phyloP scores from a whole-genome alignment of 257 asterid genomes.

The Solanum chiquidenum region DNA sequence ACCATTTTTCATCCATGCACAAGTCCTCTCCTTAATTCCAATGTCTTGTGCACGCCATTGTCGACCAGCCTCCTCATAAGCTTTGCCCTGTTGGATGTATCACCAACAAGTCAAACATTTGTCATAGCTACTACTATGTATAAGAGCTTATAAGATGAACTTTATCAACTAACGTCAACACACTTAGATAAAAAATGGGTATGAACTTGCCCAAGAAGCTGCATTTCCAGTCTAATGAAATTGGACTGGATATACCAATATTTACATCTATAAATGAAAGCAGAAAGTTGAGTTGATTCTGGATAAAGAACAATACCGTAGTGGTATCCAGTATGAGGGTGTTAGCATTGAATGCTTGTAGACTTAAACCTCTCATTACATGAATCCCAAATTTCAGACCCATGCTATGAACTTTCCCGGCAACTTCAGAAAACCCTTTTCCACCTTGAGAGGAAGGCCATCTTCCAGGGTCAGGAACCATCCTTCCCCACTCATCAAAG shows the following conservation, averaged over 20 bases:
- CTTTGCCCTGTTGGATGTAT: slow-evolving; percentile 43
- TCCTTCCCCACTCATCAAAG: slow-evolving; percentile 93
- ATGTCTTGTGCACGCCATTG: slow-evolving; percentile 69
- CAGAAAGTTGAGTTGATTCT: neutral
- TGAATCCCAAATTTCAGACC: slow-evolving; percentile 96
- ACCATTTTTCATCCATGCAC: slow-evolving; percentile 85
- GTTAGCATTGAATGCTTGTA: slow-evolving; percentile 75
- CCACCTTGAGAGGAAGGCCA: slow-evolving; percentile 93
- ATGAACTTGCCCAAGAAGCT: neutral
- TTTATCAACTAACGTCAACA: neutral
- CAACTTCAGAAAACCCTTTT: slow-evolving; percentile 60
- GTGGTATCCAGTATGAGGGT: slow-evolving; percentile 61
- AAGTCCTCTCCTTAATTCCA: slow-evolving; percentile 64
- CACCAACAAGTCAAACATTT: neutral
- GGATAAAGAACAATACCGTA: slow-evolving; percentile 38
- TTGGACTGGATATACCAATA: neutral
- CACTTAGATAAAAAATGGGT: neutral
- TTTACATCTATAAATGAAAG: neutral
- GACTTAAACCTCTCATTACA: slow-evolving; percentile 88
- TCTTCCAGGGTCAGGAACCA: slow-evolving; percentile 81
- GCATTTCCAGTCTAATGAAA: neutral
- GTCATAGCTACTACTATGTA: neutral
- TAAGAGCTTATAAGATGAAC: neutral
- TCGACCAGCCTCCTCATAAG: slow-evolving; percentile 63
- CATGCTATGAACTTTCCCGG: slow-evolving; percentile 61